phyloP scores from a whole-genome alignment of 2,329 filamentous ascomycete species.

The Colletotrichum melonis region DNA sequence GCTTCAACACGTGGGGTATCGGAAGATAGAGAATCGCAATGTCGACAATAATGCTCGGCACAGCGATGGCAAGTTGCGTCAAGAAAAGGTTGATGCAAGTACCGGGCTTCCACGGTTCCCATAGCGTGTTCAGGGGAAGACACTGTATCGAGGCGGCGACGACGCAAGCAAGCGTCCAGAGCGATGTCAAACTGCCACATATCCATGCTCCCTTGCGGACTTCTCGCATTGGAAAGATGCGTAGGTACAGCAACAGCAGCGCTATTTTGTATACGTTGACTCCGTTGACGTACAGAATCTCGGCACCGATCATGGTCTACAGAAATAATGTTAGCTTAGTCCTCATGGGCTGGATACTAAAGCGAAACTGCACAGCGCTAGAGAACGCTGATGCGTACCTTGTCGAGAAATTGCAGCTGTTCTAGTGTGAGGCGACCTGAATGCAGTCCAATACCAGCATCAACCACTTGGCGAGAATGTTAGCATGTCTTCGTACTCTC shows the following conservation, averaged over 20 bases:
- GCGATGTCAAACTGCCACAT: conserved; percentile 16
- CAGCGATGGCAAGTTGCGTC: conserved; percentile 23
- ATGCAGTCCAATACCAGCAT: conserved; percentile 23
- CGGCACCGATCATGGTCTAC: conserved; percentile 28
- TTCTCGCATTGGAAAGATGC: conserved; percentile 49
- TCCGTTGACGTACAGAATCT: conserved; percentile 33
- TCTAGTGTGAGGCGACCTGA: conserved; percentile 23
- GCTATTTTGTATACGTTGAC: conserved; percentile 47
- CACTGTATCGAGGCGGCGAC: conserved; percentile 29
- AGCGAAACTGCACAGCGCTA: too few species aligned
- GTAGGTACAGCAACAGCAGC: conserved; percentile 54
- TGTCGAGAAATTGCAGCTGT: conserved; percentile 28
- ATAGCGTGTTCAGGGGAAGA: conserved; percentile 15
- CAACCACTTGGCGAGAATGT: conserved; percentile 8
- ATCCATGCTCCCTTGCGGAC: conserved; percentile 40
- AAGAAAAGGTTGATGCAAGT: conserved; percentile 31
- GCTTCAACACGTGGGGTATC: conserved; percentile 27
- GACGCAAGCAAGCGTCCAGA: conserved; percentile 28
- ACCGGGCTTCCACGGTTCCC: conserved; percentile 30
- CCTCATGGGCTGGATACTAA: not conserved
- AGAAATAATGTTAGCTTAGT: not conserved
- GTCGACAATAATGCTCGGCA: conserved; percentile 31
- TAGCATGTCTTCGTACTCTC: not conserved
- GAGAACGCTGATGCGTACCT: not conserved
- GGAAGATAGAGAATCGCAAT: conserved; percentile 31